Base-by-base conservation (phyloP, 116 monocot species). In the Trichopus zeylanicus region DNA sequence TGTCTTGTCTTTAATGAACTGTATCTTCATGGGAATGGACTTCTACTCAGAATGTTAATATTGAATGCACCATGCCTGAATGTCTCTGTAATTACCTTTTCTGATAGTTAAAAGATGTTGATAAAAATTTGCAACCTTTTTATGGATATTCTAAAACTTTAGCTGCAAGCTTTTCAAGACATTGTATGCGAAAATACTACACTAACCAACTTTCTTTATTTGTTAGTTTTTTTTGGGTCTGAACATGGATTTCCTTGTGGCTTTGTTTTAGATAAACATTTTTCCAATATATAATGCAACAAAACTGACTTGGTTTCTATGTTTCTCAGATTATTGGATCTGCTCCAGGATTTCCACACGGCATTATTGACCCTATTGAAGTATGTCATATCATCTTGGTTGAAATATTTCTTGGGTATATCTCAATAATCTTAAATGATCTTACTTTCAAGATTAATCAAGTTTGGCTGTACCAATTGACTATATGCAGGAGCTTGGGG, bases 271-370 rank as follows among this genome's bases (percentile, higher is more conserved):
- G 0, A n/a, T n/a, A n/a, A n/a, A n/a, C n/a, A n/a, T n/a, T 54
- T 28, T 11, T 16, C 24, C 16, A 12, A 28, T 13, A 4, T 15
- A 9, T 27, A 26, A 12, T 26, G 2, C 53, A 0, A 54, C 12
- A 5, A 15, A 16, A 54, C 11, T 28, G 27, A 13, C 7, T 8
- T 54, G 9, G 9, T 29, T 54, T 54, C 13, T 21, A 48, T 18
- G 12, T 55, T 61, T 61, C 46, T 57, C 78, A 98, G 97, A 91
- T 98, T 75, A 29, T 91, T 71, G 97, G 91, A 32, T 98, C 97
- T 38, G 97, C 97, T 66, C 97, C 97, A 46, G 97, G 97, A 37
- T 98, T 85, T 69, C 97, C 97, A 3, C 97, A 98, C 61, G 97
- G 97, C n/a, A 46, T 98, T 37, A 74, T 98, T 38, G 97, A 98